Percentiles rank a stretch among this genome's conserved stretches.
These are phyloP conservation scores for Pelargonium nanum DNA, from an alignment of 345 rosid species.

Conservation along the genomic window DNA sequence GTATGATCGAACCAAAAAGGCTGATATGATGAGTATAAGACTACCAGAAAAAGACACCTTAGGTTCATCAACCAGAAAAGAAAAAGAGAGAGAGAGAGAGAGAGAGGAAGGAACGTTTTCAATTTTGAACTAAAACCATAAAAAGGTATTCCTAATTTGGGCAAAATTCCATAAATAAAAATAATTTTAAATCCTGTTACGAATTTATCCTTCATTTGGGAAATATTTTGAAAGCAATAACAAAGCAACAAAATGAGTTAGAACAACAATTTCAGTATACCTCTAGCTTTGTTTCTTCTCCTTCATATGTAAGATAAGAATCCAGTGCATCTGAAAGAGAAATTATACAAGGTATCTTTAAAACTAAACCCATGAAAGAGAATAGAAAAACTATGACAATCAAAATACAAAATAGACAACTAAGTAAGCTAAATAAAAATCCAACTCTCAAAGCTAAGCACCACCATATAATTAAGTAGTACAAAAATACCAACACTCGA, in stretches of 20 bases:
- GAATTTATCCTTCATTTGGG: background rate
- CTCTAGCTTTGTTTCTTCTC: conserved; percentile 11
- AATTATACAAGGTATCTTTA: background rate
- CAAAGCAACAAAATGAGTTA: background rate
- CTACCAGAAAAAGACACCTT: background rate
- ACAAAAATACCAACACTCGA: background rate
- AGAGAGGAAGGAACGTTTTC: background rate
- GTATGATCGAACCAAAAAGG: background rate
- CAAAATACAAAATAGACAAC: background rate
- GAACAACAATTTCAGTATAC: conserved; percentile 9
- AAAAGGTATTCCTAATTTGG: conserved; percentile 1
- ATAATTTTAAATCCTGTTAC: background rate
- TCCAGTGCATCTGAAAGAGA: conserved; percentile 17
- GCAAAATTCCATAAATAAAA: background rate
- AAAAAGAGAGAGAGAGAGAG: too few species aligned
- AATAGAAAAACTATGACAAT: background rate
- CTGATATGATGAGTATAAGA: background rate
- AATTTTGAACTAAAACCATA: background rate
- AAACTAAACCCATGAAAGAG: background rate
- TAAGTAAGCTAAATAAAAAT: background rate
- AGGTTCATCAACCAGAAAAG: background rate
- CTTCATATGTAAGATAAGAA: conserved; percentile 12
- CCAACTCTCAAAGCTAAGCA: background rate
- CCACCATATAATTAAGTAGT: background rate
- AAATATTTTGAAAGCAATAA: background rate